Percentiles rank a stretch among this genome's conserved stretches.
These are phyloP conservation scores for Zasmidium angulare DNA, from an alignment of 2,329 filamentous ascomycete genomes.

Conservation along the genomic window DNA sequence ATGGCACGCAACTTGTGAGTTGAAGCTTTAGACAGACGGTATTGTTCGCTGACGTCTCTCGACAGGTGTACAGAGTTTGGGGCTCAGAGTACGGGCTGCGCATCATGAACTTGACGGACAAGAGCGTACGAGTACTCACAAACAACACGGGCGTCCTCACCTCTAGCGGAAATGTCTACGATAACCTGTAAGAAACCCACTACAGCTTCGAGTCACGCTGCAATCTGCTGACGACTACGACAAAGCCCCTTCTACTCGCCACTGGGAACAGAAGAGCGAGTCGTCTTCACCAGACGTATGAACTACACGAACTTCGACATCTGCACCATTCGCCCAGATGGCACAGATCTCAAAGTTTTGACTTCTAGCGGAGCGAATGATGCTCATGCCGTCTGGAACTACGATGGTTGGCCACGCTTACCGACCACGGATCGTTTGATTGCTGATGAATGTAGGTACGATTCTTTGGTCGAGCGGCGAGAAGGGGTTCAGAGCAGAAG, in stretches of 20 bases:
- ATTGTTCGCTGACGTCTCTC: background rate
- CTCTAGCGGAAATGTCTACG: constrained; percentile 1
- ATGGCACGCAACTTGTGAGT: constrained; percentile 6
- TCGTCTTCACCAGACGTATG: constrained; percentile 14
- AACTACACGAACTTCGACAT: constrained; percentile 17
- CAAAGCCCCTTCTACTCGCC: constrained; percentile 9
- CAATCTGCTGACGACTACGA: background rate
- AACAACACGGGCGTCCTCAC: constrained; percentile 5
- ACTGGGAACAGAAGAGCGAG: constrained; percentile 1
- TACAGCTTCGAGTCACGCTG: background rate
- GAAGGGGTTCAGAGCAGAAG: constrained; percentile 13
- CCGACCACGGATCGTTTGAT: constrained; percentile 3
- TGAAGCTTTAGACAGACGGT: background rate
- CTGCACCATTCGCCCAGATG: constrained; percentile 15
- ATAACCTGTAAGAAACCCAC: constrained; percentile 5
- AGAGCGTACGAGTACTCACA: constrained; percentile 10
- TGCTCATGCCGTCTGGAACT: constrained; percentile 13
- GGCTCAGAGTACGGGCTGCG: constrained; percentile 11
- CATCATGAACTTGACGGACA: constrained; percentile 11
- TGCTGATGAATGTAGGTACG: background rate
- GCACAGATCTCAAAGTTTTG: constrained; percentile 13
- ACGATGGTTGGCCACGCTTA: background rate
- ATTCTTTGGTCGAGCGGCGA: constrained; percentile 11
- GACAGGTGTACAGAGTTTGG: background rate
- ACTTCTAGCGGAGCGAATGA: constrained; percentile 14